These are phyloP conservation scores for Ascochyta fabae DNA, from an alignment of 2,329 filamentous ascomycete species.

Conservation along the genomic window DNA sequence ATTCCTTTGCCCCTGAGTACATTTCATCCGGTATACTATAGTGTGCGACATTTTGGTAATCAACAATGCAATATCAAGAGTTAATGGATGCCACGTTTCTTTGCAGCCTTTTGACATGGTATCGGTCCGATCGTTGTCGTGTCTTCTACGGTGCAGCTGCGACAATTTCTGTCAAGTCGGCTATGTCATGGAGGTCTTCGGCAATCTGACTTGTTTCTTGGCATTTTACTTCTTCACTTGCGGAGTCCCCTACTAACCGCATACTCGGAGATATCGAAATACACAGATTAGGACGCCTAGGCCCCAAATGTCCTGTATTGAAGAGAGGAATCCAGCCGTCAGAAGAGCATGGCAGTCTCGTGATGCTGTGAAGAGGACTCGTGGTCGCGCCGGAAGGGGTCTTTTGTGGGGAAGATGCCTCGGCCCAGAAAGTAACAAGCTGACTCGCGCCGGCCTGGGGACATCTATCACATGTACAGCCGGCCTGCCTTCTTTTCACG, in stretches of 20 bases:
- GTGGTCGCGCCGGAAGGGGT: background rate
- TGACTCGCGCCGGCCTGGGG: constrained; percentile 15
- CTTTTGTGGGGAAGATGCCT: constrained; percentile 8
- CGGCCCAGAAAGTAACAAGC: constrained; percentile 3
- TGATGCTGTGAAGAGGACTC: background rate
- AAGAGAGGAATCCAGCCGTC: background rate
- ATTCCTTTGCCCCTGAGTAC: background rate
- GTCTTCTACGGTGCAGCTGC: background rate
- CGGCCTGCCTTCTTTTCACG: background rate
- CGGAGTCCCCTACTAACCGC: background rate
- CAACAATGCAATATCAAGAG: background rate
- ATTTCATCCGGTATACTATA: background rate
- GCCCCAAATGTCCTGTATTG: background rate
- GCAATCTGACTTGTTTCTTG: background rate
- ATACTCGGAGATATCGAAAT: background rate
- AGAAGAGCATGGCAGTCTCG: background rate
- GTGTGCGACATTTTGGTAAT: background rate
- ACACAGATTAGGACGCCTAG: background rate
- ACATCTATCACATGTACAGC: constrained; percentile 10
- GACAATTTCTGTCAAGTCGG: background rate
- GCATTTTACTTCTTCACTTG: background rate
- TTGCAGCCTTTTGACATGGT: background rate
- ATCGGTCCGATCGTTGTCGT: background rate
- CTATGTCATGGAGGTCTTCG: constrained; percentile 5
- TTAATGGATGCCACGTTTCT: no score